Conservation (phyloP, 495 filamentous ascomycete genomes). For the Aspergillus mulundensis region DNA sequence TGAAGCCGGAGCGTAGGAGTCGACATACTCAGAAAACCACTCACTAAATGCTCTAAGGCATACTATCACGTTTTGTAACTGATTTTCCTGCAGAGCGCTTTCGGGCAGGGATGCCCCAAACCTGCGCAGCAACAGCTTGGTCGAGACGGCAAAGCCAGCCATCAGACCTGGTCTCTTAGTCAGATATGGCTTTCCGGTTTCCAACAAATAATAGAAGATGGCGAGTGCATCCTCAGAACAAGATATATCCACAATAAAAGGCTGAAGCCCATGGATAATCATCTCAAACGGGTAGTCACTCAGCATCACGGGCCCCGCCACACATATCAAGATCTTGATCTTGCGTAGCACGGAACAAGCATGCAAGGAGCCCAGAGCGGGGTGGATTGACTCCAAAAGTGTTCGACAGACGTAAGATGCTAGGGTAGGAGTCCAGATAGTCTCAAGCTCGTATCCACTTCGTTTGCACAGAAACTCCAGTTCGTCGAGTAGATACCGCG, state of each 20-base stretch:
- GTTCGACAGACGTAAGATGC: constrained; percentile 72
- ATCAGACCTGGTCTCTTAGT: constrained; percentile 65
- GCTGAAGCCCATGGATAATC: constrained; percentile 74
- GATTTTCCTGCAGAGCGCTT: constrained; percentile 70
- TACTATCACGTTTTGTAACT: constrained; percentile 63
- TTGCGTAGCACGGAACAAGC: constrained; percentile 83
- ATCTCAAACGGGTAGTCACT: constrained; percentile 87
- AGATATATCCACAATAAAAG: constrained; percentile 72
- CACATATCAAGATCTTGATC: constrained; percentile 71
- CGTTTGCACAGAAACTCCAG: constrained; percentile 72
- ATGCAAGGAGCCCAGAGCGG: constrained; percentile 83
- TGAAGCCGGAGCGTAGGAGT: constrained; percentile 50
- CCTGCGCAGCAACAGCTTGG: constrained; percentile 67
- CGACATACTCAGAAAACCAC: constrained; percentile 66
- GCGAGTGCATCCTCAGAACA: constrained; percentile 93
- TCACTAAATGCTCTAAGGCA: constrained; percentile 63
- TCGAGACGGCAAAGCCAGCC: constrained; percentile 70
- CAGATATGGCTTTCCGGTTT: constrained; percentile 63
- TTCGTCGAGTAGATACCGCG: constrained; percentile 67
- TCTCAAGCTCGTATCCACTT: constrained; percentile 56
- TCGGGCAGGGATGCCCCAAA: constrained; percentile 64
- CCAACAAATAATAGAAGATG: constrained; percentile 78
- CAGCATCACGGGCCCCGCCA: constrained; percentile 67
- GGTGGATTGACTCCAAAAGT: constrained; percentile 74
- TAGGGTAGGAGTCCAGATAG: constrained; percentile 72